Percentiles rank a stretch among this genome's conserved stretches.
These are phyloP conservation scores for Malus fusca DNA, from an alignment of 306 rosid genomes.

Conservation along the genomic window DNA sequence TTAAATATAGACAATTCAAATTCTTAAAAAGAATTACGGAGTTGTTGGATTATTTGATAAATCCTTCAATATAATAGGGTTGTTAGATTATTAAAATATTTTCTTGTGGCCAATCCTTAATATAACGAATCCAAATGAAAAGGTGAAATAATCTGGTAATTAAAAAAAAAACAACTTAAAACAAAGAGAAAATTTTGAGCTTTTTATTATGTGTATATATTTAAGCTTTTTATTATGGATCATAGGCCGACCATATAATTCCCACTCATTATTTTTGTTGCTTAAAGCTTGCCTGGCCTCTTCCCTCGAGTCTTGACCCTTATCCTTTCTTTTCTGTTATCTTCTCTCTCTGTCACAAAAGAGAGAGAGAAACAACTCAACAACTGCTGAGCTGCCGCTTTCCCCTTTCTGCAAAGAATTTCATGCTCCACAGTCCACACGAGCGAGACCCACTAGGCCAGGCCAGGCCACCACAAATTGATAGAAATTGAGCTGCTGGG, in stretches of 20 bases:
- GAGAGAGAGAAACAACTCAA: conserved; percentile 40
- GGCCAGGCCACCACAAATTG: conserved; percentile 46
- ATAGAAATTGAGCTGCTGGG: conserved; percentile 25
- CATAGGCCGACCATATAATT: conserved; percentile 32
- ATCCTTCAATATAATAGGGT: too few relatives aligned
- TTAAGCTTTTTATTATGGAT: background rate
- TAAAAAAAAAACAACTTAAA: background rate
- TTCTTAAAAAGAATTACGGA: too few relatives aligned
- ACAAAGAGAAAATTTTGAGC: background rate
- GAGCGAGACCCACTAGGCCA: conserved; percentile 51
- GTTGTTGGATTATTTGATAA: too few relatives aligned
- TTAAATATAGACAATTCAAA: too few relatives aligned
- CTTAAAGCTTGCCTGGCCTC: conserved; percentile 78
- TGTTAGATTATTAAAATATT: too few relatives aligned
- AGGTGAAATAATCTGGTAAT: background rate
- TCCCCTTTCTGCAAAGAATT: conserved; percentile 66
- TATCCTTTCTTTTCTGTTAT: conserved; percentile 21
- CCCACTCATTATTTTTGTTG: conserved; percentile 87
- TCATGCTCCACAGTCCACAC: conserved; percentile 46
- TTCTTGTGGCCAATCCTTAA: too few relatives aligned
- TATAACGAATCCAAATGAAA: background rate
- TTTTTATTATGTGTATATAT: background rate
- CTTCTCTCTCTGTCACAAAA: background rate
- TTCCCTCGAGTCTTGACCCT: conserved; percentile 37
- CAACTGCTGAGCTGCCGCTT: conserved; percentile 33